Percentiles rank a stretch among this genome's conserved stretches.
Conservation (phyloP, 148 eudicot genomes). For the Beta vulgaris region DNA sequence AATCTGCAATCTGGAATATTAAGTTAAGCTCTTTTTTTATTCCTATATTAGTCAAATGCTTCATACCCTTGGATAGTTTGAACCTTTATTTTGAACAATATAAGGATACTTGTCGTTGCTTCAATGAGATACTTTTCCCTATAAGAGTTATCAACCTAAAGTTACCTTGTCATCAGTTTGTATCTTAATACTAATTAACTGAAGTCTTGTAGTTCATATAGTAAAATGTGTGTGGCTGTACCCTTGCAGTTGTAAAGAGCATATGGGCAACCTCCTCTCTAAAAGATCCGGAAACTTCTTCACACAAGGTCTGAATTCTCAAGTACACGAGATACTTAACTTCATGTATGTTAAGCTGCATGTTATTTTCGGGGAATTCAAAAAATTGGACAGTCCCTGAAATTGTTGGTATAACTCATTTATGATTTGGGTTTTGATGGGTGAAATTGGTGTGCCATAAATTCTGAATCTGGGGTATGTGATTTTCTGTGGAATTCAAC, state of each 20-base stretch:
- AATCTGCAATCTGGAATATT: no score
- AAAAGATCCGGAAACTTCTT: no score
- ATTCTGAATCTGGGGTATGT: no score
- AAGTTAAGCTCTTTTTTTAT: no score
- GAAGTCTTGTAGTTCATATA: not conserved
- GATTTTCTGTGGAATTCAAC: constrained; percentile 13
- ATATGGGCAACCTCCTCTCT: no score
- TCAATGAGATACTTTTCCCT: not conserved
- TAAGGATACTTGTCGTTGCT: not conserved
- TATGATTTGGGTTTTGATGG: constrained; percentile 1
- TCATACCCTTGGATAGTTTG: no score
- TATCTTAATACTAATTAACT: not conserved
- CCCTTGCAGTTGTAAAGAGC: not conserved
- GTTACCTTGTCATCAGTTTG: not conserved
- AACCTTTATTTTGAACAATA: not conserved
- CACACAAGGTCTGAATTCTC: no score
- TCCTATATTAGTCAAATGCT: no score
- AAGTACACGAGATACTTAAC: no score
- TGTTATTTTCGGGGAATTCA: constrained; percentile 20
- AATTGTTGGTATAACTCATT: not conserved
- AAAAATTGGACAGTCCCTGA: not conserved
- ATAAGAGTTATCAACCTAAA: not conserved
- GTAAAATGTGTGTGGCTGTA: not conserved
- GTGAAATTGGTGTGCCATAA: constrained; percentile 12
- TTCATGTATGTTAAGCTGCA: no score